These are phyloP conservation scores for Penicillium expansum DNA, from an alignment of 2,329 filamentous ascomycete genomes.

Conservation along the genomic window DNA sequence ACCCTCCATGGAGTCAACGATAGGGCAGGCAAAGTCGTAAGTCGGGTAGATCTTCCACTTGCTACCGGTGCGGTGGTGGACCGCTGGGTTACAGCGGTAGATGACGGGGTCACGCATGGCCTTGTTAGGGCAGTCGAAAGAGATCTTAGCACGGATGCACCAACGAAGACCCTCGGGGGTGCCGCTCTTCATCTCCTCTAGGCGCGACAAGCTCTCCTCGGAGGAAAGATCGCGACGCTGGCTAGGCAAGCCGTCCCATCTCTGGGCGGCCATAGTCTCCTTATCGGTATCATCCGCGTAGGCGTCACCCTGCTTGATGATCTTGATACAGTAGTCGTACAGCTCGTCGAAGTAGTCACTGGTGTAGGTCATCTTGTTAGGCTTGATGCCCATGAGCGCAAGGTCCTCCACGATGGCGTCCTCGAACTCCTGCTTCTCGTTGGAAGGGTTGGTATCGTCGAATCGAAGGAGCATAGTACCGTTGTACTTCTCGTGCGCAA, in stretches of 20 bases:
- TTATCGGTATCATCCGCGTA: slow-evolving; percentile 94
- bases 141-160: slow-evolving; percentile 95
- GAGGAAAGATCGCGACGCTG: slow-evolving; percentile 72
- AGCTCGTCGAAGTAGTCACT: slow-evolving; percentile 94
- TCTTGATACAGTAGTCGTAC: slow-evolving; percentile 77
- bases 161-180: slow-evolving; percentile 74
- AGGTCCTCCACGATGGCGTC: slow-evolving; percentile 92
- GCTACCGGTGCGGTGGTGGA: slow-evolving; percentile 62
- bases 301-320: slow-evolving; percentile 83
- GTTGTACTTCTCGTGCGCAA: slow-evolving; percentile 88
- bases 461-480: slow-evolving; percentile 82
- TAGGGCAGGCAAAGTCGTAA: slow-evolving; percentile 64
- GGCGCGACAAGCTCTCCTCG: slow-evolving; percentile 81
- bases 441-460: slow-evolving; percentile 95
- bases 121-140: slow-evolving; percentile 88
- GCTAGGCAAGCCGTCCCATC: slow-evolving; percentile 79
- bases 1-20: slow-evolving; percentile 61
- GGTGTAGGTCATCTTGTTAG: slow-evolving; percentile 82
- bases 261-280: slow-evolving; percentile 80
- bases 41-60: slow-evolving; percentile 67
- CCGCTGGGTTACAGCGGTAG: slow-evolving; percentile 79
- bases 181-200: slow-evolving; percentile 90
- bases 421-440: slow-evolving; percentile 96
- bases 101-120: slow-evolving; percentile 95
- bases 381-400: slow-evolving; percentile 84